Base-by-base conservation (phyloP, 331 rosid species). In the Ulmus americana region DNA sequence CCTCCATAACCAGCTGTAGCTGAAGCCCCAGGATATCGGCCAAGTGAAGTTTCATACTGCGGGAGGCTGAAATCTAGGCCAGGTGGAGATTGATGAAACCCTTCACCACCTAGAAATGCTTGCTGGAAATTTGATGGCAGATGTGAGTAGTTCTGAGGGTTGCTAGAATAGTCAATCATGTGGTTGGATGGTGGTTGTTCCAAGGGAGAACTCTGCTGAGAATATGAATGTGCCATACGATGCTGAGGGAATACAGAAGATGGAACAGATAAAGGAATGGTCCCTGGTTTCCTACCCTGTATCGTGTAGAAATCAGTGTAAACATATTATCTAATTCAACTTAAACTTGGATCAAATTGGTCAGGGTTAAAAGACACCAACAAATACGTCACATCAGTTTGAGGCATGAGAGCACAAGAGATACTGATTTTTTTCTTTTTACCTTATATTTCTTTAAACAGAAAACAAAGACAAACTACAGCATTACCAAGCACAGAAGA, bases 201-300 rank as follows among this genome's bases (percentile, higher is more conserved):
- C 22, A 55, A 73, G 20, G 55, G 63, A 40, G 18, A 15, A 18
- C 58, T 62, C 57, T 86, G 77, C 20, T 78, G 81, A 40, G 76
- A 14, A 52, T 70, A 67, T 49, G 58, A 58, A 48, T 13, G 59
- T 68, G 72, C 38, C 7, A 74, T 12, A 14, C 65, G 74, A 45
- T 56, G 74, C 60, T 69, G 89, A 47, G 74, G 69, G 44, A 51
- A 66, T 44, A 74, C 61, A 57, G 88, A 76, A 45, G 71, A 72
- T 62, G 59, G 63, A 43, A 65, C 77, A 54, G 75, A 75, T 22
- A 59, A 45, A 6, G 85, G 66, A 67, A 73, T 54, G 67, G 72
- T 3, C 28, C 73, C 71, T 11, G 85, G 74, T 57, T 65, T 74
- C 75, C 47, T 59, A 50, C 59, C 83, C 88, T 87, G 82, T 67